A percentile compares a stretch with the other conserved stretches of the same genome.
phyloP scores from a whole-genome alignment of 139 green algal genomes.

The Micromonas pusilla region DNA sequence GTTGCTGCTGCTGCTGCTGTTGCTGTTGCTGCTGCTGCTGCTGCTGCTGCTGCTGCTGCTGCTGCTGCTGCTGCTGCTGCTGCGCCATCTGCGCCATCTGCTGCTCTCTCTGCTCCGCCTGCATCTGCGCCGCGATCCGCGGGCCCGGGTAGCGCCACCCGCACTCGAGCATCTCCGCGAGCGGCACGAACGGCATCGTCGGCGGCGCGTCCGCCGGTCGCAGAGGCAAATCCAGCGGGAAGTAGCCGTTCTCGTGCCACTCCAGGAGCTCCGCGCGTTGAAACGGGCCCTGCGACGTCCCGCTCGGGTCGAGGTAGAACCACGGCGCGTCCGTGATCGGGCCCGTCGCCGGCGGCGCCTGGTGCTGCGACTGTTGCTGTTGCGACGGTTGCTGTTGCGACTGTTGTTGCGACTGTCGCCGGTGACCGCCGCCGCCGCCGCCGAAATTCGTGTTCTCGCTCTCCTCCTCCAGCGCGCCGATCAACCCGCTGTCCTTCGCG shows the following conservation, averaged over 20 bases:
- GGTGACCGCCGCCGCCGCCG: background rate
- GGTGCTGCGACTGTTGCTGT: background rate
- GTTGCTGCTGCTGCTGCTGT: background rate
- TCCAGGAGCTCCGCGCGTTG: slow-evolving; percentile 16
- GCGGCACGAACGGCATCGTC: slow-evolving; percentile 1
- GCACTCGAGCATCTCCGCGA: slow-evolving; percentile 6
- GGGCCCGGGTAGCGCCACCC: slow-evolving; percentile 20
- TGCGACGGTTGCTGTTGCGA: background rate
- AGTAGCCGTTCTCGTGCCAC: slow-evolving; percentile 26
- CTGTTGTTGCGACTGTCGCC: background rate
- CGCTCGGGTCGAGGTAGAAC: slow-evolving; percentile 18
- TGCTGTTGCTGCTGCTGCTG: background rate
- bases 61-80: background rate
- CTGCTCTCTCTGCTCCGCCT: background rate
- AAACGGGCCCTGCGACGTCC: slow-evolving; percentile 22
- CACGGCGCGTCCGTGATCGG: background rate
- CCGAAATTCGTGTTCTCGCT: background rate
- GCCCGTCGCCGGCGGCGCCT: background rate
- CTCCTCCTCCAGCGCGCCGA: background rate
- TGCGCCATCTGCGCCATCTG: background rate
- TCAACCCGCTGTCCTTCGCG: background rate
- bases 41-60: background rate
- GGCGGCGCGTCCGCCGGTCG: slow-evolving; percentile 14
- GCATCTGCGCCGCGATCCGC: background rate
- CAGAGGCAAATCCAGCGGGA: slow-evolving; percentile 26